phyloP scores from a whole-genome alignment of 2,329 filamentous ascomycete genomes.

The Aspergillus caelatus region DNA sequence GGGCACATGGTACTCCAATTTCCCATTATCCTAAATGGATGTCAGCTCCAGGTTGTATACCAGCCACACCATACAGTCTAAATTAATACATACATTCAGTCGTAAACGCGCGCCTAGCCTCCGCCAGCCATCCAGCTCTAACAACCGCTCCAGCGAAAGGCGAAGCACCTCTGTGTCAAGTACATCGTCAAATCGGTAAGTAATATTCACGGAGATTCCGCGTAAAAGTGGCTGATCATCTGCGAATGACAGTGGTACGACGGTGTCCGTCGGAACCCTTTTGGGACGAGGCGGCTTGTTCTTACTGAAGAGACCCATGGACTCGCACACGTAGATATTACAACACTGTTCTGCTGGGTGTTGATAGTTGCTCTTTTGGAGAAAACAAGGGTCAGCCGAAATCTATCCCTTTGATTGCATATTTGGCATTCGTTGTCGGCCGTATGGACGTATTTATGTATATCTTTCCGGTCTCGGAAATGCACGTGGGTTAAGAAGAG shows the following conservation, averaged over 20 bases:
- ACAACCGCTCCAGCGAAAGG: slow-evolving; percentile 38
- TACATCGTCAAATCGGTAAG: slow-evolving; percentile 48
- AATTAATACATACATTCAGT: slow-evolving; percentile 31
- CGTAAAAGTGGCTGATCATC: background rate
- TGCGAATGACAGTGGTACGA: background rate
- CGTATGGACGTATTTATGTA: too few relatives aligned
- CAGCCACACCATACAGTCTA: background rate
- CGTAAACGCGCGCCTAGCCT: slow-evolving; percentile 50
- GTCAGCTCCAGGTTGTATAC: background rate
- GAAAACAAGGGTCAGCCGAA: too few relatives aligned
- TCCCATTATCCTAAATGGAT: slow-evolving; percentile 20
- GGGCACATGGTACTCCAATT: slow-evolving; percentile 48
- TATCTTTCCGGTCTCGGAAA: too few relatives aligned
- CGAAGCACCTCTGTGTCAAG: slow-evolving; percentile 45
- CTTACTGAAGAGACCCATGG: too few relatives aligned
- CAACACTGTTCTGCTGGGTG: too few relatives aligned
- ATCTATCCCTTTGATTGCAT: too few relatives aligned
- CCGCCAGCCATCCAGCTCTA: slow-evolving; percentile 48
- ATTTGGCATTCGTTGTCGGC: too few relatives aligned
- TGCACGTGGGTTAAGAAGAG: too few relatives aligned
- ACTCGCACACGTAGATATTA: too few relatives aligned
- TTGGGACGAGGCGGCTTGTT: background rate
- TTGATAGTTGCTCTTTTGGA: too few relatives aligned
- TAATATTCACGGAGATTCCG: slow-evolving; percentile 9
- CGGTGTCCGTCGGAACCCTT: background rate